Conservation (phyloP, 164 flowering plant species). For the Magnolia changhungtana region DNA sequence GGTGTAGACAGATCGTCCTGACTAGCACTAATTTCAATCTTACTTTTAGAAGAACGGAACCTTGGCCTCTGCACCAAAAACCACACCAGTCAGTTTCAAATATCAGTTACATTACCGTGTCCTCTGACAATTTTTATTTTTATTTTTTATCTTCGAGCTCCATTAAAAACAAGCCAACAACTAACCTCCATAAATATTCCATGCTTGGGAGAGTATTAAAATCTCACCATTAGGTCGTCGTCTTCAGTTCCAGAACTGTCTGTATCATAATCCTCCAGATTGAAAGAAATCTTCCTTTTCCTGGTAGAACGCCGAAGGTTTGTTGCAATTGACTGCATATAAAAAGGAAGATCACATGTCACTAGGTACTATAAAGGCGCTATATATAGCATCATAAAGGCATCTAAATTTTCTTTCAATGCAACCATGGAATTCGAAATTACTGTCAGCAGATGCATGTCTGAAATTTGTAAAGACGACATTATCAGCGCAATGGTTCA, state of each 20-base stretch:
- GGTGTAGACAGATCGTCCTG: slow-evolving; percentile 51
- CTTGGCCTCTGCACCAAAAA: slow-evolving; percentile 47
- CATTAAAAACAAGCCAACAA: slow-evolving; percentile 13
- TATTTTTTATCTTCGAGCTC: slow-evolving; percentile 1
- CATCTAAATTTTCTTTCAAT: background rate
- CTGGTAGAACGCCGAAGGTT: slow-evolving; percentile 93
- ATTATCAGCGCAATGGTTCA: no score
- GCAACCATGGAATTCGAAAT: no score
- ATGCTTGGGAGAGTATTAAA: slow-evolving; percentile 18
- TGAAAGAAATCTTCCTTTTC: slow-evolving; percentile 68
- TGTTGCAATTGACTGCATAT: slow-evolving; percentile 52
- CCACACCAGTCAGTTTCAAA: slow-evolving; percentile 5
- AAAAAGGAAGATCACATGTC: slow-evolving; percentile 2
- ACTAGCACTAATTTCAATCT: slow-evolving; percentile 39
- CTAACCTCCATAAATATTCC: slow-evolving; percentile 11
- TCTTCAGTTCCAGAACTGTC: slow-evolving; percentile 86
- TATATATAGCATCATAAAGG: background rate
- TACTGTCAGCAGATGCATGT: no score
- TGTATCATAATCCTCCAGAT: slow-evolving; percentile 57
- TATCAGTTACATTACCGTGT: background rate
- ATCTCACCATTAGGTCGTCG: slow-evolving; percentile 79
- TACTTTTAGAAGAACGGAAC: slow-evolving; percentile 49
- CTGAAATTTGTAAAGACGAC: no score
- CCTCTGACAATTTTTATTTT: background rate
- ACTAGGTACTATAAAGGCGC: background rate